These are phyloP conservation scores for Neopestalotiopsis sp. DNA, from an alignment of 2,329 filamentous ascomycete genomes.

Conservation along the genomic window DNA sequence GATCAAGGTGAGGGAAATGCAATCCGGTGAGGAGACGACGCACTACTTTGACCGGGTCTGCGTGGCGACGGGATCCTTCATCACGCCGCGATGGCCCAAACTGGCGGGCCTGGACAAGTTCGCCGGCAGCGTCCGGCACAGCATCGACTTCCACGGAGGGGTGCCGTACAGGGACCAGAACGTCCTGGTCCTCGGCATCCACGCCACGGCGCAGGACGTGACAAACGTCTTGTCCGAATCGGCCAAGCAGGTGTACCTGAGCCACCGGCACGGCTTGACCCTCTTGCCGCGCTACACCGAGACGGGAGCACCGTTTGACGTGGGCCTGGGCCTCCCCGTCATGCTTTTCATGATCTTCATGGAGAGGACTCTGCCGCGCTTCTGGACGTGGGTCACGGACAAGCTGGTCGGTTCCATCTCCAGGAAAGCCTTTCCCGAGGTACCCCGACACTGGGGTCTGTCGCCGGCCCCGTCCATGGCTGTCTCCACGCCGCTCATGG, in stretches of 20 bases:
- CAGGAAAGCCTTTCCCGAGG: conserved; percentile 18
- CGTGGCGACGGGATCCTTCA: conserved; percentile 13
- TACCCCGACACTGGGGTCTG: conserved; percentile 20
- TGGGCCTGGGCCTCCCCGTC: not conserved
- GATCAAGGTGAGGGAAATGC: conserved; percentile 3
- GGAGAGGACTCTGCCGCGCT: not conserved
- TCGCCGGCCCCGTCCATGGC: conserved; percentile 10
- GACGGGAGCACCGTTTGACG: conserved; percentile 4
- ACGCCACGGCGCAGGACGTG: conserved; percentile 21
- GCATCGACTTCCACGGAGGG: conserved; percentile 22
- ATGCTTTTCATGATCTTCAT: conserved; percentile 5
- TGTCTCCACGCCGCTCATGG: conserved; percentile 22
- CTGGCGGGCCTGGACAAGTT: conserved; percentile 25
- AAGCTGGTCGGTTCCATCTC: conserved; percentile 2
- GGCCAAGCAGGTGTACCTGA: conserved; percentile 21
- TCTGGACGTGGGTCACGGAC: conserved; percentile 3
- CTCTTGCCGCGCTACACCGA: not conserved
- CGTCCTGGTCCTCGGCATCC: conserved; percentile 20
- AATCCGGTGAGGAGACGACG: not conserved
- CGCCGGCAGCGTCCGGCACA: conserved; percentile 23
- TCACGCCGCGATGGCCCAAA: conserved; percentile 11
- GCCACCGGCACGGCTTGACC: conserved; percentile 14
- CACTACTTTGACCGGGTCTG: conserved; percentile 16
- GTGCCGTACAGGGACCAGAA: conserved; percentile 22
- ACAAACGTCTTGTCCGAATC: conserved; percentile 19